Conservation (phyloP, 805 yeast genomes). For the Isabelozyma gotoi region DNA sequence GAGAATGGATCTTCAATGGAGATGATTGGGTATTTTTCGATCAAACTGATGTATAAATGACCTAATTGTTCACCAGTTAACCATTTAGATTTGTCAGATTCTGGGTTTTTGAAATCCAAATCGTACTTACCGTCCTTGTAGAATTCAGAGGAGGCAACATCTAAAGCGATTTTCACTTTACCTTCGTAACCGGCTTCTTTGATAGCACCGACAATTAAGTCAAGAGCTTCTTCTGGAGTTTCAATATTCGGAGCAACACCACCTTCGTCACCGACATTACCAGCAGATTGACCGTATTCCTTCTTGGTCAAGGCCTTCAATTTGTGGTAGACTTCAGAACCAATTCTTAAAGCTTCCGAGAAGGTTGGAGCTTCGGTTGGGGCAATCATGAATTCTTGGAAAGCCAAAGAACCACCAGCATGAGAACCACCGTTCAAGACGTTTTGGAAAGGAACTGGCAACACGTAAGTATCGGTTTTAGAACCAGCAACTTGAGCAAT, state of each 20-base stretch:
- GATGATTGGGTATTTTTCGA: slow-evolving; percentile 19
- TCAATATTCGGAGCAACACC: slow-evolving; percentile 21
- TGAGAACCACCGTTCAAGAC: slow-evolving; percentile 22
- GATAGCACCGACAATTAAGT: slow-evolving; percentile 16
- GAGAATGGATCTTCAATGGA: slow-evolving; percentile 22
- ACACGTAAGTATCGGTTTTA: slow-evolving; percentile 9
- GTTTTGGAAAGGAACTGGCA: slow-evolving; percentile 23
- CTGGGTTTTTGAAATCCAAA: slow-evolving; percentile 19
- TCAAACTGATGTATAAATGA: slow-evolving; percentile 12
- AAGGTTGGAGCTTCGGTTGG: slow-evolving; percentile 15
- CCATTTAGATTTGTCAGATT: slow-evolving; percentile 14
- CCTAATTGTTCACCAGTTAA: slow-evolving; percentile 18
- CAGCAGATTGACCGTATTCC: slow-evolving; percentile 19
- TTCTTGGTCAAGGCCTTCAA: slow-evolving; percentile 16
- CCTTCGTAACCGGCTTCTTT: slow-evolving; percentile 17
- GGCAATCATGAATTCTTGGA: slow-evolving; percentile 25
- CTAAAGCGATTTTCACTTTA: slow-evolving; percentile 18
- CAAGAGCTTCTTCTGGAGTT: slow-evolving; percentile 19
- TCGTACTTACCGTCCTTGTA: slow-evolving; percentile 19
- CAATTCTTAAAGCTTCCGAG: slow-evolving; percentile 17
- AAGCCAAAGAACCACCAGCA: slow-evolving; percentile 23
- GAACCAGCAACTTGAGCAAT: slow-evolving; percentile 14
- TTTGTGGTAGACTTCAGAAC: slow-evolving; percentile 19
- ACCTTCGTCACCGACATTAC: slow-evolving; percentile 26
- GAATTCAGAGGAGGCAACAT: slow-evolving; percentile 21